Evolutionary conservation across 768 basidiomycete genomes (phyloP).

Genomic region (Russula vinacea): DNA sequence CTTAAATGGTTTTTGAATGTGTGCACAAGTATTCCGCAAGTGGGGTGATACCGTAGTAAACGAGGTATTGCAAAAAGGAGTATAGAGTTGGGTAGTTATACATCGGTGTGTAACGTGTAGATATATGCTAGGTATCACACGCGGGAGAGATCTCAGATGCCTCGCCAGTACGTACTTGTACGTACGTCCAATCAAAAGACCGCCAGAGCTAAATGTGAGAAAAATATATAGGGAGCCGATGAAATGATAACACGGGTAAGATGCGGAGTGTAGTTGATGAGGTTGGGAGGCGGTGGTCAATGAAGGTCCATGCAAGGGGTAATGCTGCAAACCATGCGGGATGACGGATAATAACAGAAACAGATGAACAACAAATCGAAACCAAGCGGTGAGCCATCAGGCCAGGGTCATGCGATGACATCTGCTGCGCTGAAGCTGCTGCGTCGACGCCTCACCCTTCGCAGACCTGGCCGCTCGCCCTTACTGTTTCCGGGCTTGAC

Average conservation of each 20-base stretch:
- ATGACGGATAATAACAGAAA: constrained; percentile 18
- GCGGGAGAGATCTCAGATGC: constrained; percentile 25
- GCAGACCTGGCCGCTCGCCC: constrained; percentile 67
- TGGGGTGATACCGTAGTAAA: constrained; percentile 8
- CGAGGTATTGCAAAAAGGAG: constrained; percentile 20
- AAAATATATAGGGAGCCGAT: constrained; percentile 24
- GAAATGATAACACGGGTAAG: constrained; percentile 19
- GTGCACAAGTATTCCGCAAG: constrained; percentile 72
- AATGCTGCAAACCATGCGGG: constrained; percentile 17
- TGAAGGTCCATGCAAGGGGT: constrained; percentile 15
- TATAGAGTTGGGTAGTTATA: constrained; percentile 30
- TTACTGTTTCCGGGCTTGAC: constrained; percentile 66
- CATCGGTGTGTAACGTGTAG: constrained; percentile 26
- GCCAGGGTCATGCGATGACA: constrained; percentile 59
- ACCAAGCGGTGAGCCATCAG: constrained; percentile 12
- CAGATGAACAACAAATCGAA: constrained; percentile 15
- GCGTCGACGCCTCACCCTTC: constrained; percentile 69
- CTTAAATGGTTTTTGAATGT: constrained; percentile 89
- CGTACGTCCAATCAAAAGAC: constrained; percentile 22
- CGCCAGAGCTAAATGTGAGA: constrained; percentile 23
- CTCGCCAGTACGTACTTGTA: constrained; percentile 20
- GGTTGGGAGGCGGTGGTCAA: not conserved
- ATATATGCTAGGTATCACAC: constrained; percentile 28
- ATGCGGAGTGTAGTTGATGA: constrained; percentile 17
- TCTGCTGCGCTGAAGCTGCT: constrained; percentile 89